Percentiles rank a stretch among this genome's conserved stretches.
These are phyloP conservation scores for Mycena vulgaris DNA, from an alignment of 768 basidiomycete genomes.

Conservation along the genomic window DNA sequence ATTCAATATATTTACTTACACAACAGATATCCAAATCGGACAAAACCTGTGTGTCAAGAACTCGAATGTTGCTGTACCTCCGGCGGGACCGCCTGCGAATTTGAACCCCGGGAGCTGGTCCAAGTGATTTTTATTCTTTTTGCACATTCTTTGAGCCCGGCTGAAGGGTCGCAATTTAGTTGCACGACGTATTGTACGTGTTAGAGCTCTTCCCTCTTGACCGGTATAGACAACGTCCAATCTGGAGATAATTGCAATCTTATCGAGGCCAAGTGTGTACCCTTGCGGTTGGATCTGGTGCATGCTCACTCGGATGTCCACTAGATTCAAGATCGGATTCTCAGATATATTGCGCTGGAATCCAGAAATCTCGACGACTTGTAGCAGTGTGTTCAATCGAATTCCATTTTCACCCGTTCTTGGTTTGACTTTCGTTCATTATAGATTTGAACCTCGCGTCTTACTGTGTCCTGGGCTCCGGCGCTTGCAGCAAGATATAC, in stretches of 20 bases:
- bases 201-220: too few relatives aligned
- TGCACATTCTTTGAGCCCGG: neutral
- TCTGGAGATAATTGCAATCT: constrained; percentile 20
- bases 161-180: neutral
- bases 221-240: constrained; percentile 21
- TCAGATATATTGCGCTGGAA: constrained; percentile 25
- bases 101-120: too few relatives aligned
- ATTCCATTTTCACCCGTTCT: too few relatives aligned
- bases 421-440: too few relatives aligned
- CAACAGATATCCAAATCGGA: constrained; percentile 23
- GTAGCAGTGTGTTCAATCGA: constrained; percentile 11
- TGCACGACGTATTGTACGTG: constrained; percentile 22
- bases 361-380: constrained; percentile 19
- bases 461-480: too few relatives aligned
- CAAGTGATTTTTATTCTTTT: constrained; percentile 4
- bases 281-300: too few relatives aligned
- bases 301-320: too few relatives aligned
- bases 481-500: too few relatives aligned
- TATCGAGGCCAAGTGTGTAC: constrained; percentile 18
- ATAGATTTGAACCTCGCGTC: constrained; percentile 10
- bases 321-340: constrained; percentile 19
- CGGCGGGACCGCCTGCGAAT: constrained; percentile 17
- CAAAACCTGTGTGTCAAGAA: constrained; percentile 23
- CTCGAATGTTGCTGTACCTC: neutral
- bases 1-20: too few relatives aligned